Percentiles rank a stretch among this genome's conserved stretches.
Evolutionary conservation across 768 basidiomycete genomes (phyloP).

Genomic region (Lactarius psammicola): DNA sequence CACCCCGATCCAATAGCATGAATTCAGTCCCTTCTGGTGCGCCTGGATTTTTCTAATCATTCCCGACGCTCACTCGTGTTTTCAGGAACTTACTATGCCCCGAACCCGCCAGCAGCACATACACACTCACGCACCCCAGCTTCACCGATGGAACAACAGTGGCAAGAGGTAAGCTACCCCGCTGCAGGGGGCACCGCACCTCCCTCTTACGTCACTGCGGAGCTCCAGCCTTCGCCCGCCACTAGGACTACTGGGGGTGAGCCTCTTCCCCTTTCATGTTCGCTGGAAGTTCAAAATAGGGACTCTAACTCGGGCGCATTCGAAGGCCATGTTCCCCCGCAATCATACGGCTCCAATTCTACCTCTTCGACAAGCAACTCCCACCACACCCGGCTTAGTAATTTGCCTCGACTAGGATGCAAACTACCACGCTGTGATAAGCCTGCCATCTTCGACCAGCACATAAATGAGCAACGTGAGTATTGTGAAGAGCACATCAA

Average conservation of each 20-base stretch:
- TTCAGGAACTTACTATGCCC: background rate
- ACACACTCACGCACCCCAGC: background rate
- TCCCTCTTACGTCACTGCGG: background rate
- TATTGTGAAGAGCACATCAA: constrained; percentile 1
- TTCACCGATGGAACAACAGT: background rate
- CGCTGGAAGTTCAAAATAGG: background rate
- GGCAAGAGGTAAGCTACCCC: background rate
- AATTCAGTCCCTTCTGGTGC: background rate
- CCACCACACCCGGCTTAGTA: background rate
- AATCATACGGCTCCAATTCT: background rate
- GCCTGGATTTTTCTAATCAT: background rate
- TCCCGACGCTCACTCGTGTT: background rate
- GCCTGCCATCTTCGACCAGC: background rate
- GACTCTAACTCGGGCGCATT: background rate
- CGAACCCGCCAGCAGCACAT: background rate
- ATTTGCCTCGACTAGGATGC: background rate
- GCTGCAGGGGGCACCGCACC: background rate
- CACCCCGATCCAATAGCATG: background rate
- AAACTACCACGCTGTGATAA: background rate
- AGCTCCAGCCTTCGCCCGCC: background rate
- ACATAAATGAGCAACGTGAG: constrained; percentile 8
- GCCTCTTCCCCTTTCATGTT: background rate
- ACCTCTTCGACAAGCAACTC: no score
- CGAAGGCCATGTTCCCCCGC: background rate
- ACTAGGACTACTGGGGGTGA: background rate